phyloP scores from a whole-genome alignment of 345 rosid genomes.

The sweet orange (Citrus sinensis) region DNA sequence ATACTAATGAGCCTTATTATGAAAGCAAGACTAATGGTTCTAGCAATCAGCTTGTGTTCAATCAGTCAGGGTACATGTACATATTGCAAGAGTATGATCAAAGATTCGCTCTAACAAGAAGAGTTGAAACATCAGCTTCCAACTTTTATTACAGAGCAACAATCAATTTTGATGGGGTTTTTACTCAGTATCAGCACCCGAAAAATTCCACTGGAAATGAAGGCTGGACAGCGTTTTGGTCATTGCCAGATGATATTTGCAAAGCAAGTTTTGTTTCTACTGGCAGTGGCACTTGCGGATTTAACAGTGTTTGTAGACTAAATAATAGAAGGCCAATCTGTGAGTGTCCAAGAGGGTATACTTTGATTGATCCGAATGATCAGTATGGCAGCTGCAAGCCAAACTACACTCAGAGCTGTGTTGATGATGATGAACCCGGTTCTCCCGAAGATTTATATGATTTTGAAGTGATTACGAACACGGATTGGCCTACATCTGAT shows the following conservation, averaged over 20 bases:
- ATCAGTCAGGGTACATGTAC: conserved; percentile 11
- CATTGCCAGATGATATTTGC: conserved; percentile 13
- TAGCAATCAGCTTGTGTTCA: not conserved
- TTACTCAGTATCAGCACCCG: not conserved
- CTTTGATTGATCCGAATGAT: conserved; percentile 4
- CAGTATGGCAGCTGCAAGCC: conserved; percentile 13
- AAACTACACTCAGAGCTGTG: conserved; percentile 8
- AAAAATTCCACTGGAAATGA: conserved; percentile 2
- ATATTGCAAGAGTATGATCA: not conserved
- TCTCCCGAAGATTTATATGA: conserved; percentile 14
- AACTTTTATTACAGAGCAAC: conserved; percentile 3
- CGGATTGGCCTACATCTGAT: conserved; percentile 33
- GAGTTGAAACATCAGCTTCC: not conserved
- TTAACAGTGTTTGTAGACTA: conserved; percentile 9
- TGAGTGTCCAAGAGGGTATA: conserved; percentile 9
- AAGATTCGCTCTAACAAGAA: not conserved
- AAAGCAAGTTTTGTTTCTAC: not conserved
- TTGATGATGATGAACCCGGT: not conserved
- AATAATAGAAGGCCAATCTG: conserved; percentile 8
- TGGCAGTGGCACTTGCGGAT: conserved; percentile 18
- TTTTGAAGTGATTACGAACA: not conserved
- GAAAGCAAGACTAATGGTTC: not conserved
- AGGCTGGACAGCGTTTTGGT: conserved; percentile 11
- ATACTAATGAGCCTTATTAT: conserved; percentile 1
- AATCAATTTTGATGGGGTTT: conserved; percentile 15